These are phyloP conservation scores for Hyparrhenia diplandra DNA, from an alignment of 176 grass and related monocot genomes.

Conservation along the genomic window DNA sequence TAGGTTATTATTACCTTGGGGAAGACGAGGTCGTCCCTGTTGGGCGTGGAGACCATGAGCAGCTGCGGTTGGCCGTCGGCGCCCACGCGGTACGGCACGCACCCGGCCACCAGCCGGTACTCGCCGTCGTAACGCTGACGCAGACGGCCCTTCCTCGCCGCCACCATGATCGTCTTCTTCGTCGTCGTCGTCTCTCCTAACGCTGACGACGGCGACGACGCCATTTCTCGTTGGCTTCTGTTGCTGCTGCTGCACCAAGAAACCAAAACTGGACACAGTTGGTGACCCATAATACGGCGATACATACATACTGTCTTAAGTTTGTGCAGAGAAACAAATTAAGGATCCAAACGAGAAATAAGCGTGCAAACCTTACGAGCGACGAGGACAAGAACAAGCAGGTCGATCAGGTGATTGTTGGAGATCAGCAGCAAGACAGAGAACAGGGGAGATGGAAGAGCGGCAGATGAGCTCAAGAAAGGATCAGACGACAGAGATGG, in stretches of 20 bases:
- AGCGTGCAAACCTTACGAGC: not conserved
- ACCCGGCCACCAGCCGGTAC: conserved; percentile 78
- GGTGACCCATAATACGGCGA: too few species aligned
- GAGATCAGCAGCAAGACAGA: not conserved
- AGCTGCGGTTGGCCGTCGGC: conserved; percentile 44
- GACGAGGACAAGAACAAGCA: not conserved
- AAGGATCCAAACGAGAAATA: too few species aligned
- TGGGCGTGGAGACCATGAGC: conserved; percentile 86
- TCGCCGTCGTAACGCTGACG: conserved; percentile 64
- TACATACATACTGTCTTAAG: too few species aligned
- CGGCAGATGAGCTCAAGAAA: not conserved
- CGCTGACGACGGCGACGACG: not conserved
- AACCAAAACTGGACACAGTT: not conserved
- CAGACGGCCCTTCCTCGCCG: conserved; percentile 55
- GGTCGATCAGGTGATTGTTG: too few species aligned
- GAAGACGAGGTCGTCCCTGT: conserved; percentile 78
- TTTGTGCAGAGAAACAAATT: too few species aligned
- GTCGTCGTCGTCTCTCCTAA: not conserved
- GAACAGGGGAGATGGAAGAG: not conserved
- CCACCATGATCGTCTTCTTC: conserved; percentile 12
- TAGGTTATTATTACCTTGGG: conserved; percentile 64
- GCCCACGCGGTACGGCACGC: conserved; percentile 63
- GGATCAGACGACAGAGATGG: not conserved
- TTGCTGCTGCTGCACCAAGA: not conserved
- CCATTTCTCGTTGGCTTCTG: conserved; percentile 18